Conservation (phyloP, 2,329 filamentous ascomycete genomes). For the Catunica adiposa region DNA sequence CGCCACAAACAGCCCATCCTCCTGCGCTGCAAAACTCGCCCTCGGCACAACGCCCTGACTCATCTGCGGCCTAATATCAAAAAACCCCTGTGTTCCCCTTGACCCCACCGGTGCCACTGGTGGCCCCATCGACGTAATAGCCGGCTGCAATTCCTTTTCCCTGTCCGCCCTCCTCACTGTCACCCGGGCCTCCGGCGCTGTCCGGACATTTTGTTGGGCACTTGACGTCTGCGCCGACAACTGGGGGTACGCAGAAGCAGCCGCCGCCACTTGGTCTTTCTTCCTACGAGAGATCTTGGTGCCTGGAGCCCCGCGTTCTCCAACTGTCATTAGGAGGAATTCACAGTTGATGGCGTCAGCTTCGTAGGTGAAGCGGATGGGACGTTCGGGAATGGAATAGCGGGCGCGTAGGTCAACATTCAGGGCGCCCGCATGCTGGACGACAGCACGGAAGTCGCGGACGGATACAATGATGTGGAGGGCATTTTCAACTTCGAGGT, state of each 20-base stretch:
- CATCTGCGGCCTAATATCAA: constrained; percentile 29
- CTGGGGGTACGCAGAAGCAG: constrained; percentile 9
- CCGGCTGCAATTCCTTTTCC: background rate
- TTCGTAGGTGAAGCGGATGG: constrained; percentile 56
- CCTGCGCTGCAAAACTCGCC: constrained; percentile 39
- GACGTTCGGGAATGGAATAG: constrained; percentile 55
- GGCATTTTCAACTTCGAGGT: constrained; percentile 56
- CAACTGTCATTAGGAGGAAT: constrained; percentile 70
- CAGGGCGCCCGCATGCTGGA: constrained; percentile 55
- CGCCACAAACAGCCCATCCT: constrained; percentile 54
- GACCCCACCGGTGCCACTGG: background rate
- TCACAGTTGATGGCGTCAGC: constrained; percentile 54
- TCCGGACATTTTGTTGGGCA: background rate
- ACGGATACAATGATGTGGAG: constrained; percentile 68
- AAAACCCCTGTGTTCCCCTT: constrained; percentile 13
- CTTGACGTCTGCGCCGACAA: constrained; percentile 16
- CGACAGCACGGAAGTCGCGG: constrained; percentile 67
- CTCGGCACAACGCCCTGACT: constrained; percentile 35
- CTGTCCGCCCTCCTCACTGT: background rate
- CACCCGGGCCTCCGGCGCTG: background rate
- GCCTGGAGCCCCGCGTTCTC: constrained; percentile 38
- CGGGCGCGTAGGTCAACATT: constrained; percentile 48
- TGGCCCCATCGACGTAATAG: background rate
- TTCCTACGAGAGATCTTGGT: constrained; percentile 29
- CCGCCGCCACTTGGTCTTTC: background rate